phyloP scores from a whole-genome alignment of 192 early-diverging fungal species.

The Backusella parvicylindrica region DNA sequence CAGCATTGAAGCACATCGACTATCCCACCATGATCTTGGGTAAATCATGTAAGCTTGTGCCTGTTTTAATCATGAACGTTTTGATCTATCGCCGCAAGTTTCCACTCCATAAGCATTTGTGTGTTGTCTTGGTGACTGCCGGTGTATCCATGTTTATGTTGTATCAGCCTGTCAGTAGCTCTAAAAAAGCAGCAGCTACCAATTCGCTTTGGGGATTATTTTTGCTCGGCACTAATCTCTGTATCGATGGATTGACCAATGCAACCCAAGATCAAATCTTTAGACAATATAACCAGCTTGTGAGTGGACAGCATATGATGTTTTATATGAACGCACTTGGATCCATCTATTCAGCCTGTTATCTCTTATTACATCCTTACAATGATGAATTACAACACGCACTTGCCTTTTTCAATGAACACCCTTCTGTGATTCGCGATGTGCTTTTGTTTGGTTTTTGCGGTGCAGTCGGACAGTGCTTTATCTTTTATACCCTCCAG shows the following conservation, averaged over 20 bases:
- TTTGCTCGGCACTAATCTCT: slow-evolving; percentile 80
- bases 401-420: slow-evolving; percentile 64
- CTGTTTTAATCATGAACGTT: slow-evolving; percentile 94
- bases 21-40: slow-evolving; percentile 97
- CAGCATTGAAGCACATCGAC: slow-evolving; percentile 89
- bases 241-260: slow-evolving; percentile 93
- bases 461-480: slow-evolving; percentile 96
- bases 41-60: slow-evolving; percentile 95
- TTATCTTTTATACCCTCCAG: slow-evolving; percentile 94
- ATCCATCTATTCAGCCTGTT: slow-evolving; percentile 65
- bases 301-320: slow-evolving; percentile 95
- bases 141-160: slow-evolving; percentile 96
- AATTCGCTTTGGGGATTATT: slow-evolving; percentile 78
- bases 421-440: slow-evolving; percentile 81
- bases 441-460: slow-evolving; percentile 86
- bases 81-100: slow-evolving; percentile 86
- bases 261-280: slow-evolving; percentile 96
- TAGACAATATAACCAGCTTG: slow-evolving; percentile 56
- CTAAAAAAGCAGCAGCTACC: slow-evolving; percentile 44
- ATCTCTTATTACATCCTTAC: slow-evolving; percentile 69
- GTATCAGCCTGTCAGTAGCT: slow-evolving; percentile 54
- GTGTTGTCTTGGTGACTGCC: slow-evolving; percentile 82
- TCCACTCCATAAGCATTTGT: slow-evolving; percentile 83
- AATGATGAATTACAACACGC: slow-evolving; percentile 76
- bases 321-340: slow-evolving; percentile 90